Evolutionary conservation across 371 early-diverging fungal genomes (phyloP).

Genomic region (Nematocida homosporus): DNA sequence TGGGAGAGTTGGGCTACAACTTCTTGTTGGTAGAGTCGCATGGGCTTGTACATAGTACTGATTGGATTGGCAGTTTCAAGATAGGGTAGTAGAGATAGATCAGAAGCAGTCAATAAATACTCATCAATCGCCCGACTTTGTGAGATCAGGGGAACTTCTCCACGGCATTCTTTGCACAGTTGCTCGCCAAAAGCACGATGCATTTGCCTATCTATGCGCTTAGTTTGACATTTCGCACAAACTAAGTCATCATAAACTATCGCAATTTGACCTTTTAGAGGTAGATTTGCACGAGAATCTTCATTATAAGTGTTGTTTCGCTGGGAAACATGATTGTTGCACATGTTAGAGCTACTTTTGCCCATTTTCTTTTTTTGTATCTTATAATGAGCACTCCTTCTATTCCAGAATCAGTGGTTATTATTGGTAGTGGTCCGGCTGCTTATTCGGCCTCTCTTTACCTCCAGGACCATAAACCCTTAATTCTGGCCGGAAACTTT

Average conservation of each 20-base stretch:
- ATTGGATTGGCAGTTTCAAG: conserved; percentile 62
- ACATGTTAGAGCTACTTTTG: conserved; percentile 1
- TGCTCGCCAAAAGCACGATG: conserved; percentile 56
- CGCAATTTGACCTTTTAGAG: neutral
- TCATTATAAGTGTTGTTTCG: neutral
- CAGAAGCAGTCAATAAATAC: conserved; percentile 62
- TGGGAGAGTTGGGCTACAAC: conserved; percentile 57
- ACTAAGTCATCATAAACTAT: conserved; percentile 26
- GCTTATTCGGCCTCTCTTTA: conserved; percentile 91
- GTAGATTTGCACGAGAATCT: neutral
- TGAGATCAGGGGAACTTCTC: conserved; percentile 58
- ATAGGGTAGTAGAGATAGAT: conserved; percentile 56
- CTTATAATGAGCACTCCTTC: conserved; percentile 23
- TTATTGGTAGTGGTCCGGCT: conserved; percentile 80
- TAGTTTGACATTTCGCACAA: conserved; percentile 57
- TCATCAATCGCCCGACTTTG: conserved; percentile 63
- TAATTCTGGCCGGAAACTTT: conserved; percentile 91
- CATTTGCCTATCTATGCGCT: conserved; percentile 55
- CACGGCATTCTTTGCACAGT: conserved; percentile 59
- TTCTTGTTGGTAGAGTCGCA: conserved; percentile 63
- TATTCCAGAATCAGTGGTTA: conserved; percentile 57
- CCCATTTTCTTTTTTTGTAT: conserved; percentile 50
- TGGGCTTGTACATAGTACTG: conserved; percentile 63
- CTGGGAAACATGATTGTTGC: neutral
- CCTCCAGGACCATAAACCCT: conserved; percentile 77